These are phyloP conservation scores for Lithospermum erythrorhizon DNA, from an alignment of 257 asterid species.

Conservation along the genomic window DNA sequence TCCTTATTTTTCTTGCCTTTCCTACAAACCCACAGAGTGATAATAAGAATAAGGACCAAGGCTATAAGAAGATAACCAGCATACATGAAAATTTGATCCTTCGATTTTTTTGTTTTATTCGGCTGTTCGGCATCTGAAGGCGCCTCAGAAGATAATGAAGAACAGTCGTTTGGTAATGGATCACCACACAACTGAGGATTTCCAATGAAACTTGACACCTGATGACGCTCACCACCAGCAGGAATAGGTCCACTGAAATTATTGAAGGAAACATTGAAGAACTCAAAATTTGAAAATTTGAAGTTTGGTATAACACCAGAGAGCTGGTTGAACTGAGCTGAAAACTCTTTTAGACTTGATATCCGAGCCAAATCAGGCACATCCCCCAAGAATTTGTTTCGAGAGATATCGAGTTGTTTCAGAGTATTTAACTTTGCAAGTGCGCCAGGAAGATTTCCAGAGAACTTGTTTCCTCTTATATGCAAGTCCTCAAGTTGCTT, in stretches of 20 bases:
- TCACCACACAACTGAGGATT: constrained; percentile 43
- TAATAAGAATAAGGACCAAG: constrained; percentile 24
- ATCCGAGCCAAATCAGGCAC: constrained; percentile 31
- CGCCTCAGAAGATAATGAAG: constrained; percentile 7
- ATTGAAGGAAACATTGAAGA: constrained; percentile 39
- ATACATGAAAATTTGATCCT: constrained; percentile 47
- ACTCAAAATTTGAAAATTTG: constrained; percentile 19
- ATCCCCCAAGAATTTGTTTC: constrained; percentile 23
- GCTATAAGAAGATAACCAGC: constrained; percentile 46
- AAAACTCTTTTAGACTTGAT: constrained; percentile 18
- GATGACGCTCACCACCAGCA: constrained; percentile 17
- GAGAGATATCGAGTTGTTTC: constrained; percentile 32
- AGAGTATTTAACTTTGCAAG: constrained; percentile 28
- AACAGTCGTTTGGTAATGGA: constrained; percentile 33
- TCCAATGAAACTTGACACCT: constrained; percentile 18
- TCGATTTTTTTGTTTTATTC: constrained; percentile 10
- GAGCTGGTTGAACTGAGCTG: constrained; percentile 31
- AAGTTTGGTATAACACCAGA: constrained; percentile 32
- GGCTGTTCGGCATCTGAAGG: constrained; percentile 5
- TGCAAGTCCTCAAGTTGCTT: constrained; percentile 25
- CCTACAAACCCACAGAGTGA: constrained; percentile 26
- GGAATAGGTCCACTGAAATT: constrained; percentile 41
- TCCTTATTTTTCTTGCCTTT: constrained; percentile 21
- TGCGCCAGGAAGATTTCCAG: constrained; percentile 24
- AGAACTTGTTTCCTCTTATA: constrained; percentile 30